These are phyloP conservation scores for Pseudogymnoascus sp. DNA, from an alignment of 2,329 filamentous ascomycete genomes.

Conservation along the genomic window DNA sequence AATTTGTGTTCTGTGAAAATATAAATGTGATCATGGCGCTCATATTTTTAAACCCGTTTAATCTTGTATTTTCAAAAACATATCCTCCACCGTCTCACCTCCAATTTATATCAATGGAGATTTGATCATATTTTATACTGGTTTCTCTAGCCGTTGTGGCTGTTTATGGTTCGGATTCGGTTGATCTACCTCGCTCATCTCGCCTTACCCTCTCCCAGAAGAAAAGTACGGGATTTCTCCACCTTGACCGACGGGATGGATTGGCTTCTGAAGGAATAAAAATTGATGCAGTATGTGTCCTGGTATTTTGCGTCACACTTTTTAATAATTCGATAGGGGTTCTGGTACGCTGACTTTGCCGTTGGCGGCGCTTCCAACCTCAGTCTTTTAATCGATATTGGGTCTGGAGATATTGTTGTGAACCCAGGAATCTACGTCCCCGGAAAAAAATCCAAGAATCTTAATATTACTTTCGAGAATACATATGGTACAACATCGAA, in stretches of 20 bases:
- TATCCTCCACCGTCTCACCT: neutral
- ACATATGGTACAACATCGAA: neutral
- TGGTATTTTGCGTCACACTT: neutral
- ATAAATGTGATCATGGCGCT: neutral
- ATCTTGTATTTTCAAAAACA: neutral
- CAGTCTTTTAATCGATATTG: conserved; percentile 14
- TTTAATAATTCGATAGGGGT: neutral
- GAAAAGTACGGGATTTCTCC: neutral
- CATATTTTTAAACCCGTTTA: neutral
- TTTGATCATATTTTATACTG: neutral
- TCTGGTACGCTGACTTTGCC: conserved; percentile 15
- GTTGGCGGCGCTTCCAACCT: conserved; percentile 10
- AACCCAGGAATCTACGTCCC: conserved; percentile 14
- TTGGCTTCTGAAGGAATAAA: neutral
- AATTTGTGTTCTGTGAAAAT: neutral
- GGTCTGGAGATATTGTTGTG: conserved; percentile 14
- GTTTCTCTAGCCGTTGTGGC: neutral
- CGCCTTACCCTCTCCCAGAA: neutral
- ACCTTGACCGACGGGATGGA: neutral
- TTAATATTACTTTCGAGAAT: neutral
- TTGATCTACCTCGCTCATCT: neutral
- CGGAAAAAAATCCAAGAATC: neutral
- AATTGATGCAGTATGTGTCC: neutral
- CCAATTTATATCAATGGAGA: neutral
- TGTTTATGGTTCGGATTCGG: neutral